Evolutionary conservation across 2,329 filamentous ascomycete genomes (phyloP).

Genomic region (Cryphonectria parasitica): DNA sequence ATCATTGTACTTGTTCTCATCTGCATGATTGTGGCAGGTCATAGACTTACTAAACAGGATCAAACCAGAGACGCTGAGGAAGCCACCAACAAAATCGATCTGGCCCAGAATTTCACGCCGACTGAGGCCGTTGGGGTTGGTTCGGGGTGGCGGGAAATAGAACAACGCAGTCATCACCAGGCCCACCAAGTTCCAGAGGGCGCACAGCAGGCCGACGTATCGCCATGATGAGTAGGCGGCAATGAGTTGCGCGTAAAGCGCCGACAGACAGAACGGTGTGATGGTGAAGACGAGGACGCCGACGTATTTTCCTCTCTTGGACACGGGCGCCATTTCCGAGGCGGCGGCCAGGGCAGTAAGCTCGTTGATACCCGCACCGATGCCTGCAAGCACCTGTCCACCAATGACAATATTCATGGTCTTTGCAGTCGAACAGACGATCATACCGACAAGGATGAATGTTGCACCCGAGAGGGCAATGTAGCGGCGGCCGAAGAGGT

Average conservation of each 20-base stretch:
- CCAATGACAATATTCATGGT: slow-evolving; percentile 66
- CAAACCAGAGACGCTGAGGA: slow-evolving; percentile 53
- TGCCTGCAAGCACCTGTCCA: slow-evolving; percentile 60
- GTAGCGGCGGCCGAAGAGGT: slow-evolving; percentile 64
- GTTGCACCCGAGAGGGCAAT: slow-evolving; percentile 59
- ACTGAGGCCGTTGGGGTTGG: slow-evolving; percentile 44
- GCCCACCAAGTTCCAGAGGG: slow-evolving; percentile 55
- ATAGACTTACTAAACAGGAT: slow-evolving; percentile 44
- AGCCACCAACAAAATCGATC: slow-evolving; percentile 56
- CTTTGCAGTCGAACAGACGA: slow-evolving; percentile 60
- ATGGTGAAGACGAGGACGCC: slow-evolving; percentile 64
- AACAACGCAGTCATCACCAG: slow-evolving; percentile 55
- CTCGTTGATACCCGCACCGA: slow-evolving; percentile 70
- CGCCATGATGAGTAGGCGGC: slow-evolving; percentile 54
- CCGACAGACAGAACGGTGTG: slow-evolving; percentile 64
- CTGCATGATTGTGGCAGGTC: background rate
- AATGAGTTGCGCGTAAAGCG: slow-evolving; percentile 62
- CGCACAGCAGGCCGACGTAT: slow-evolving; percentile 57
- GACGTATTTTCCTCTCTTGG: slow-evolving; percentile 67
- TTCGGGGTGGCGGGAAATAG: slow-evolving; percentile 56
- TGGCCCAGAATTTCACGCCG: slow-evolving; percentile 46
- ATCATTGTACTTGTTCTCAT: too few relatives aligned
- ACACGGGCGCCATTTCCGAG: slow-evolving; percentile 68
- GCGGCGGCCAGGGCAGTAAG: slow-evolving; percentile 70
- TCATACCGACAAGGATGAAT: slow-evolving; percentile 61